Conservation (phyloP, 1,139 yeast genomes). For the Suhomyces choctaworum region DNA sequence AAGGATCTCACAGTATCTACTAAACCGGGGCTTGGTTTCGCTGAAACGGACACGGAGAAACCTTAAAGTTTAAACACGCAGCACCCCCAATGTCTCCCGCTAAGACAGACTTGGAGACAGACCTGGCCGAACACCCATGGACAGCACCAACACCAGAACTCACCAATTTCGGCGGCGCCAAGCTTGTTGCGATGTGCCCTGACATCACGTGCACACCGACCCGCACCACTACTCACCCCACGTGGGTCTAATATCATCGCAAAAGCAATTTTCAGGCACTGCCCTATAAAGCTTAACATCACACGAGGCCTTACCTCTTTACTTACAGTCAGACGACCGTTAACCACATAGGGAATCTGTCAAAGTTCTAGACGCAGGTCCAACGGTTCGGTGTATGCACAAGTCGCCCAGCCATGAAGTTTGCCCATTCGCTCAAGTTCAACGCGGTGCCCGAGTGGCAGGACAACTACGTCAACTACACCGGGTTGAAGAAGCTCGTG, state of each 20-base stretch:
- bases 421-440: slow-evolving; percentile 70
- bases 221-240: slow-evolving; percentile 7
- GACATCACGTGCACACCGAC: slow-evolving; percentile 2
- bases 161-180: too few relatives aligned
- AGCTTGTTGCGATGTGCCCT: too few relatives aligned
- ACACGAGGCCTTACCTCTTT: slow-evolving; percentile 8
- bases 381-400: too few relatives aligned
- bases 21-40: too few relatives aligned
- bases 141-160: too few relatives aligned
- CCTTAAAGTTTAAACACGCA: too few relatives aligned
- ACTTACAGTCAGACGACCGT: slow-evolving; percentile 11
- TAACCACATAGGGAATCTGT: slow-evolving; percentile 8
- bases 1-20: too few relatives aligned
- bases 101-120: too few relatives aligned
- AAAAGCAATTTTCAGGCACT: slow-evolving; percentile 10
- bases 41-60: too few relatives aligned
- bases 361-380: too few relatives aligned
- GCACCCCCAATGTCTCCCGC: too few relatives aligned
- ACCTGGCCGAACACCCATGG: too few relatives aligned
- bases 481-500: slow-evolving; percentile 60
- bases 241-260: slow-evolving; percentile 10
- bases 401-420: slow-evolving; percentile 57
- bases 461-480: slow-evolving; percentile 64
- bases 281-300: slow-evolving; percentile 8
- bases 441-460: slow-evolving; percentile 85